A percentile compares a stretch with the other conserved stretches of the same genome.
phyloP scores from a whole-genome alignment of 2,329 filamentous ascomycete species.

The Monilinia aucupariae region DNA sequence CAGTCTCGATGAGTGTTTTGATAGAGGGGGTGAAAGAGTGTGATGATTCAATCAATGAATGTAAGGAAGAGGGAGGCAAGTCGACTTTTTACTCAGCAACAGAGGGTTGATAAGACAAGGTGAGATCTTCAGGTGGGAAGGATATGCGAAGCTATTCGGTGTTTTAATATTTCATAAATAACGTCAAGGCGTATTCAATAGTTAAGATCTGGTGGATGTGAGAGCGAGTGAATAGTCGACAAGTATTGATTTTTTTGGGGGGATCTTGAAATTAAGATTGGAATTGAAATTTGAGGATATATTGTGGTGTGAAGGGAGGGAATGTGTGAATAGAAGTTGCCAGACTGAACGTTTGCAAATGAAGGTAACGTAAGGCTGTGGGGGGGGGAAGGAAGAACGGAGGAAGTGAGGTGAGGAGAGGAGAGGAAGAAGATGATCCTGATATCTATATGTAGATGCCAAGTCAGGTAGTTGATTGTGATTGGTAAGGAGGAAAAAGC shows the following conservation, averaged over 20 bases:
- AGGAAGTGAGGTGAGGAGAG: constrained; percentile 5
- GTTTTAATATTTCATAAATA: background rate
- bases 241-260: background rate
- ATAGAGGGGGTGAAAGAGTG: constrained; percentile 9
- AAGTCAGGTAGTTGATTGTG: too few species aligned
- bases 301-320: background rate
- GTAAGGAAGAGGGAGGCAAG: constrained; percentile 9
- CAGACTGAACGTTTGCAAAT: constrained; percentile 7
- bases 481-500: too few species aligned
- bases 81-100: constrained; percentile 1
- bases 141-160: background rate
- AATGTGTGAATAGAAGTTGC: background rate
- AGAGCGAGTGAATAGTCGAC: constrained; percentile 3
- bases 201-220: constrained; percentile 3
- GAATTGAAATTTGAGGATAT: background rate
- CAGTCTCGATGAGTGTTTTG: constrained; percentile 12
- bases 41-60: constrained; percentile 28
- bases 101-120: background rate
- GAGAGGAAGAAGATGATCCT: background rate
- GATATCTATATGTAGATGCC: constrained; percentile 1
- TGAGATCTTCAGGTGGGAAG: background rate
- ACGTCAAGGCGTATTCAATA: constrained; percentile 2
- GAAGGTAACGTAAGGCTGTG: constrained; percentile 14
- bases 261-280: background rate
- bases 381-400: constrained; percentile 8